These are phyloP conservation scores for Lasiosphaeria miniovina DNA, from an alignment of 495 filamentous ascomycete species.

Conservation along the genomic window DNA sequence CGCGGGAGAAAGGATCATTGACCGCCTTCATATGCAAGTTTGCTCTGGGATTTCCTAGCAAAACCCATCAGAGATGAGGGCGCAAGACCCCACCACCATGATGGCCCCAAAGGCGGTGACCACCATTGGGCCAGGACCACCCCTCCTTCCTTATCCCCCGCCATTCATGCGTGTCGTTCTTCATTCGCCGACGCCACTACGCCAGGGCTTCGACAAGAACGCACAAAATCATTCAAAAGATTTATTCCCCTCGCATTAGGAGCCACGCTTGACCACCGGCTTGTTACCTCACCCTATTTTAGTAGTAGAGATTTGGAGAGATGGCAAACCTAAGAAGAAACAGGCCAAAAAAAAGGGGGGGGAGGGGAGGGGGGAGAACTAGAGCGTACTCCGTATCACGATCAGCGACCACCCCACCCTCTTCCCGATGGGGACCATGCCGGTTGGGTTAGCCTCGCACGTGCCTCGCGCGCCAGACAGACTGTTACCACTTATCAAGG, in stretches of 20 bases:
- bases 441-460: too few species aligned
- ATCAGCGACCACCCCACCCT: background rate
- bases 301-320: too few species aligned
- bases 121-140: background rate
- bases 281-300: too few species aligned
- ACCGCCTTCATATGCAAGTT: conserved; percentile 1
- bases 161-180: conserved; percentile 1
- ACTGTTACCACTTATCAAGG: too few species aligned
- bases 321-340: background rate
- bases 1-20: too few species aligned
- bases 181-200: background rate
- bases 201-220: background rate
- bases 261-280: too few species aligned
- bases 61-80: background rate
- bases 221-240: background rate
- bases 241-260: too few species aligned
- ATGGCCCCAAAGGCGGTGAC: background rate
- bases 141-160: conserved; percentile 1
- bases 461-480: too few species aligned
- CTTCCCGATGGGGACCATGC: too few species aligned
- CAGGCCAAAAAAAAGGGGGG: background rate
- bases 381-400: background rate
- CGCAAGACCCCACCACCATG: background rate
- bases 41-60: background rate
- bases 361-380: too few species aligned